Conservation (phyloP, 129 eudicot genomes). For the Helianthus annuus region DNA sequence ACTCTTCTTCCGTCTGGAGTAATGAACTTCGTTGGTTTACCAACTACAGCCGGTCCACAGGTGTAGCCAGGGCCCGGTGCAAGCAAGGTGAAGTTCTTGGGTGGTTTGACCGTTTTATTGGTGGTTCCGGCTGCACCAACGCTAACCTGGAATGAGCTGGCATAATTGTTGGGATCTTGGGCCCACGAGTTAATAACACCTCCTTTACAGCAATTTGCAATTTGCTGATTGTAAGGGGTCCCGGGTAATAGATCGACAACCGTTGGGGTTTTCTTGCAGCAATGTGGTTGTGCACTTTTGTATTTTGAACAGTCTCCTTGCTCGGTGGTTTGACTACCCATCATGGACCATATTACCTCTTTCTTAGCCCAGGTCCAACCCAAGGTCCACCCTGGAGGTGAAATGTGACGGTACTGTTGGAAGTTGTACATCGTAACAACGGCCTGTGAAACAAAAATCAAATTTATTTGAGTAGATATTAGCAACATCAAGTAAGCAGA, state of each 20-base stretch:
- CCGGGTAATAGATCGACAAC: conserved; percentile 8
- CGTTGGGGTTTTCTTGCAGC: conserved; percentile 4
- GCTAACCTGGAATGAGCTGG: conserved; percentile 5
- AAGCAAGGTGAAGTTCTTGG: neutral
- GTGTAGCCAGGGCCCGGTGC: neutral
- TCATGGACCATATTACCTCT: conserved; percentile 5
- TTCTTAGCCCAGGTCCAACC: conserved; percentile 8
- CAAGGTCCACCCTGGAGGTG: conserved; percentile 9
- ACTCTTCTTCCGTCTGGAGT: too few species aligned
- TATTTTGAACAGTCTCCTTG: conserved; percentile 7
- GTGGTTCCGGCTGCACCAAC: conserved; percentile 5
- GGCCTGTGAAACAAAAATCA: neutral
- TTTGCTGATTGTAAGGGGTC: neutral
- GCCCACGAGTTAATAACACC: neutral
- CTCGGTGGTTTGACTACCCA: neutral
- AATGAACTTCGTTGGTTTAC: too few species aligned
- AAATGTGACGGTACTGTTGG: neutral
- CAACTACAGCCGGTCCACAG: too few species aligned
- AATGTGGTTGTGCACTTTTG: neutral
- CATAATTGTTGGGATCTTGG: conserved; percentile 2
- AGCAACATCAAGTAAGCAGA: neutral
- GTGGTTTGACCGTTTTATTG: conserved; percentile 3
- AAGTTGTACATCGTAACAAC: neutral
- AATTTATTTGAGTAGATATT: neutral
- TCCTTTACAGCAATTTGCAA: too few species aligned